Evolutionary conservation across 1,139 yeast genomes (phyloP), one percentile per base, ranked within the genome.

Genomic region (Candida sp.): DNA sequence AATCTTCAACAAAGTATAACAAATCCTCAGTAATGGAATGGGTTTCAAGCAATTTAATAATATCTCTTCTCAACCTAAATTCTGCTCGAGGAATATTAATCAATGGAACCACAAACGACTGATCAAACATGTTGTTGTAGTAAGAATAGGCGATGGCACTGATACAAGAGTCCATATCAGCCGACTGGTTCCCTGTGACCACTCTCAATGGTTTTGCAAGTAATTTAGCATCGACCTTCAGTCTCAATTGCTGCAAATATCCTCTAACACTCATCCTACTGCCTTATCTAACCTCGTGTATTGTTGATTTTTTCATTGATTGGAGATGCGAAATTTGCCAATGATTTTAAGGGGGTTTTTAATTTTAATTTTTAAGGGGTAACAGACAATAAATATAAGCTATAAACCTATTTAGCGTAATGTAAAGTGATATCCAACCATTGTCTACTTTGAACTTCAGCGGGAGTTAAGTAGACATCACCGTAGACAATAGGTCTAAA

Each of bases 401-500:
- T 39, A 25, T 25, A 23, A 22, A 12, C 33, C 43, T 75, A 87
- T 68, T 90, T 90, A 48, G 93, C 81, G 60, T 82, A 91, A 60
- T 91, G 97, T 50, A 93, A 75, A 58, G 82, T 82, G 55, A 89
- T 82, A 55, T 86, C 83, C 61, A 90, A 73, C 86, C 93, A 84
- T 66, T 90, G 84, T 72, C 99, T 84, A 34, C 75, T 75, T 49
- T 68, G 58, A 25, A 91, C 85, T 60, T 87, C 84, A 35, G 72
- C 82, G 6, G 84, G 77, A 1, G 81, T 60, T 55, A 93, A 68
- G 6, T 81, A 57, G 11, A 80, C 77, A 57, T 82, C 79, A 52
- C 99, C 99, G 57, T 93, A 95, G 1, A 95, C 84, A 47, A 93
- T 61, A 41, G 98, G 96, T 29, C 90, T 81, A 61, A 84, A 88